Evolutionary conservation across 306 rosid genomes (phyloP).

Genomic region (Gastrolobium villosum): DNA sequence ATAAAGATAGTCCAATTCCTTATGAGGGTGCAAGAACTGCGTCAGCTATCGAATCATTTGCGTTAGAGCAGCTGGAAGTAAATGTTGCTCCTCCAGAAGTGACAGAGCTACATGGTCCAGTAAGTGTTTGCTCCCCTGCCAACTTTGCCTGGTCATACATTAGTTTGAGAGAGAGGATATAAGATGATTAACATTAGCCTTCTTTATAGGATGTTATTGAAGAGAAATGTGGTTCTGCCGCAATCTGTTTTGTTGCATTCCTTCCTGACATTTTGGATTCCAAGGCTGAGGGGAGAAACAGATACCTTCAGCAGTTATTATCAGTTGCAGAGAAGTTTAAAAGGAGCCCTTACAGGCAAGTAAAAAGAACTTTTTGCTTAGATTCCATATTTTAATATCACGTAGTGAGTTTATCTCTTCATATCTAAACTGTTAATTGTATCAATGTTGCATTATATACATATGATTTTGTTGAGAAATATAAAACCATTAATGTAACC

Average conservation of each 20-base stretch:
- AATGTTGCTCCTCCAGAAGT: conserved; percentile 94
- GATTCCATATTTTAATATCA: not conserved
- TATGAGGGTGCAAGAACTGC: conserved; percentile 95
- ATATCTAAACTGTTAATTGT: not conserved
- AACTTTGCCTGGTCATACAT: conserved; percentile 20
- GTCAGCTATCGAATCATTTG: conserved; percentile 86
- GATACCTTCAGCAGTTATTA: conserved; percentile 76
- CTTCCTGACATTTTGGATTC: conserved; percentile 98
- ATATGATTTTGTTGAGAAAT: too few species aligned
- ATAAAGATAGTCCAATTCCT: conserved; percentile 89
- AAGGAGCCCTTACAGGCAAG: conserved; percentile 92
- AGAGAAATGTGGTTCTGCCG: conserved; percentile 94
- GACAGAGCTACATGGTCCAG: conserved; percentile 82
- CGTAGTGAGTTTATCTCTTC: not conserved
- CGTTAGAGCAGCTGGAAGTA: conserved; percentile 88
- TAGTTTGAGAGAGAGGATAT: conserved; percentile 18
- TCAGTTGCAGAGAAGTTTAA: conserved; percentile 95
- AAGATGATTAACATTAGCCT: conserved; percentile 29
- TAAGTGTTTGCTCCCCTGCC: conserved; percentile 54
- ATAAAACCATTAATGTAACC: too few species aligned
- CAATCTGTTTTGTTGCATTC: conserved; percentile 95
- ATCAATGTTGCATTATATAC: conserved; percentile 10
- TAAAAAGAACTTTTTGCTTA: conserved; percentile 17
- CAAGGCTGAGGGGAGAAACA: conserved; percentile 97
- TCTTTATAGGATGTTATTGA: conserved; percentile 79